phyloP scores from a whole-genome alignment of 768 basidiomycete genomes.

The Leucocoprinus leucothites region DNA sequence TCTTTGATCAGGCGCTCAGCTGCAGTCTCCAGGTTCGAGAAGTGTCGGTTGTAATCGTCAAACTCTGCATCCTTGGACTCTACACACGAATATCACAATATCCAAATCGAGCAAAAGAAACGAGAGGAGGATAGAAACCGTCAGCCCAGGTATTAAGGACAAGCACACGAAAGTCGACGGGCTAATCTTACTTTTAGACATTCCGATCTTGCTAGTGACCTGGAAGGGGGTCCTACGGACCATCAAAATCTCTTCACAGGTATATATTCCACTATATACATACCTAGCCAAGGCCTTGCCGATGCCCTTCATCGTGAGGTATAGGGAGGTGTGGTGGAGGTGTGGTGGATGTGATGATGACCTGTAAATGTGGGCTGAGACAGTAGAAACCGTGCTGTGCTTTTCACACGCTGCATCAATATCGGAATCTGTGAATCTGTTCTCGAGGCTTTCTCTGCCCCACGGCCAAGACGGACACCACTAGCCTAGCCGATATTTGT shows the following conservation, averaged over 20 bases:
- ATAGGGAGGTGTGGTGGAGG: neutral
- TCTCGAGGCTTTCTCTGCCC: too few relatives aligned
- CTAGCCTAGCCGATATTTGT: neutral
- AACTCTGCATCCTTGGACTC: constrained; percentile 88
- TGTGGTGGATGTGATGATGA: neutral
- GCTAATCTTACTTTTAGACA: constrained; percentile 78
- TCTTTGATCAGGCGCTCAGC: constrained; percentile 93
- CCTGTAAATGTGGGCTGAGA: neutral
- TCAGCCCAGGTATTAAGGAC: constrained; percentile 4
- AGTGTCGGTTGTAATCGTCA: constrained; percentile 81
- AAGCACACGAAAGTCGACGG: neutral
- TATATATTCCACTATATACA: constrained; percentile 14
- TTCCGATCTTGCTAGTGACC: constrained; percentile 83
- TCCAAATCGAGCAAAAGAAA: neutral
- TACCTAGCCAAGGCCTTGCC: constrained; percentile 78
- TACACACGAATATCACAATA: constrained; percentile 16
- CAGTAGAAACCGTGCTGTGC: neutral
- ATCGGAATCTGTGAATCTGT: neutral
- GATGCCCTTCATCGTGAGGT: constrained; percentile 73
- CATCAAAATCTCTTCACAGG: neutral
- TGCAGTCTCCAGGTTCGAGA: constrained; percentile 71
- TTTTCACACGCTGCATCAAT: constrained; percentile 17
- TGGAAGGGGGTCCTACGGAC: constrained; percentile 82
- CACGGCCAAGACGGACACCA: too few relatives aligned
- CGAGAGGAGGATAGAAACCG: neutral